Evolutionary conservation across 1,284 basidiomycete genomes (phyloP).

Genomic region (Mycosarcoma mackinlayi): DNA sequence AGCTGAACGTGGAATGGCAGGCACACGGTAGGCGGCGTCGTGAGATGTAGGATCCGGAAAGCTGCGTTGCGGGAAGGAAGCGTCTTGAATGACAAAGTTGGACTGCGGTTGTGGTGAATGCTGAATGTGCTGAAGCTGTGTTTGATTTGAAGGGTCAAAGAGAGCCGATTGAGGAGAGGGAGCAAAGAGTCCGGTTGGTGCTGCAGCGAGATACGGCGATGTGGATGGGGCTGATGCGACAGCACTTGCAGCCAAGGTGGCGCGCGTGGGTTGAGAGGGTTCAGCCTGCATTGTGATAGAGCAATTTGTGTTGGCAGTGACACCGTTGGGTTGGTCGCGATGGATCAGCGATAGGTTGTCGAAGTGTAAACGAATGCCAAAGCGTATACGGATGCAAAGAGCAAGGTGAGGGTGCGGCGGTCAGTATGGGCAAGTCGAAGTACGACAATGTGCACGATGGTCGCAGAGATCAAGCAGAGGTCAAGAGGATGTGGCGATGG

Average conservation of each 20-base stretch:
- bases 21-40: slow-evolving; percentile 28
- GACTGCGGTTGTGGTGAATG: slow-evolving; percentile 19
- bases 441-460: too few species aligned
- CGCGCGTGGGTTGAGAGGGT: slow-evolving; percentile 22
- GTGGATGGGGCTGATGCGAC: slow-evolving; percentile 13
- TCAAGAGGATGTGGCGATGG: not conserved
- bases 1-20: slow-evolving; percentile 23
- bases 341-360: too few species aligned
- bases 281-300: slow-evolving; percentile 33
- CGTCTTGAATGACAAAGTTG: slow-evolving; percentile 14
- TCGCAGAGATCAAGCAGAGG: too few species aligned
- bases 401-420: slow-evolving; percentile 1
- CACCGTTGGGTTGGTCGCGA: too few species aligned
- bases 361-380: too few species aligned
- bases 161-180: slow-evolving; percentile 15
- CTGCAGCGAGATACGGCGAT: slow-evolving; percentile 37
- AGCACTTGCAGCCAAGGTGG: slow-evolving; percentile 8
- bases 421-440: slow-evolving; percentile 22
- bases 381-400: too few species aligned
- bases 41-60: slow-evolving; percentile 29
- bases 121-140: slow-evolving; percentile 23
- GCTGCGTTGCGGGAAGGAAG: slow-evolving; percentile 27
- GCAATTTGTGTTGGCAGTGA: not conserved
- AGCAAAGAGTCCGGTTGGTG: slow-evolving; percentile 28
- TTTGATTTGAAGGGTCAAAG: slow-evolving; percentile 23